Percentiles rank a stretch among this genome's conserved stretches.
Conservation (phyloP, 176 grass and related monocot species). For the Aechmea fasciata region DNA sequence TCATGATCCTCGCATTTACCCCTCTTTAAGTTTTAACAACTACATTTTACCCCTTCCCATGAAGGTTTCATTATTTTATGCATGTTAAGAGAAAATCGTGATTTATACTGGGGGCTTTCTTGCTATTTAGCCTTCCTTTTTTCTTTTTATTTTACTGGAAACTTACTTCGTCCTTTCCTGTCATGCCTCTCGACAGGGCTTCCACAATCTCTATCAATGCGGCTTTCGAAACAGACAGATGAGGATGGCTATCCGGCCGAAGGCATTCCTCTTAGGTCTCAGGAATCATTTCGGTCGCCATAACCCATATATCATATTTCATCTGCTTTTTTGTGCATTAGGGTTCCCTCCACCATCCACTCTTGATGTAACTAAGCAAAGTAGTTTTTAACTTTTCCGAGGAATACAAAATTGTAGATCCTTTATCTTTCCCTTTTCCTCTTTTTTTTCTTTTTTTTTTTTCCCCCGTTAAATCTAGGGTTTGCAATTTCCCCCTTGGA, state of each 20-base stretch:
- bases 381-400: neutral
- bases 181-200: slow-evolving; percentile 11
- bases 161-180: slow-evolving; percentile 27
- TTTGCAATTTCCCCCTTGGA: neutral
- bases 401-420: slow-evolving; percentile 9
- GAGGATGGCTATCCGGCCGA: slow-evolving; percentile 26
- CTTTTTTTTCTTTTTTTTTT: neutral
- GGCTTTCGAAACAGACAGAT: slow-evolving; percentile 34
- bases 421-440: neutral
- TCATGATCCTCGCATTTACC: neutral
- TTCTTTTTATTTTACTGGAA: neutral
- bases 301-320: neutral
- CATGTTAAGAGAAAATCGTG: too few species aligned
- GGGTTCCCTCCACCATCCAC: neutral
- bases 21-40: neutral
- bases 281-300: slow-evolving; percentile 40
- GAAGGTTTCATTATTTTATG: too few species aligned
- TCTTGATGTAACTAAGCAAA: neutral
- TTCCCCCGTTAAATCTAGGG: neutral
- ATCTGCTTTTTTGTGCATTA: neutral
- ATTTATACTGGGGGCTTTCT: too few species aligned
- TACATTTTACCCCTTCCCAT: neutral
- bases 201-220: slow-evolving; percentile 23
- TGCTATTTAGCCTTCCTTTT: neutral
- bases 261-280: slow-evolving; percentile 49